Percentiles rank a stretch among this genome's conserved stretches.
phyloP scores from a whole-genome alignment of 192 early-diverging fungal genomes.

The Jimgerdemannia lactiflua region DNA sequence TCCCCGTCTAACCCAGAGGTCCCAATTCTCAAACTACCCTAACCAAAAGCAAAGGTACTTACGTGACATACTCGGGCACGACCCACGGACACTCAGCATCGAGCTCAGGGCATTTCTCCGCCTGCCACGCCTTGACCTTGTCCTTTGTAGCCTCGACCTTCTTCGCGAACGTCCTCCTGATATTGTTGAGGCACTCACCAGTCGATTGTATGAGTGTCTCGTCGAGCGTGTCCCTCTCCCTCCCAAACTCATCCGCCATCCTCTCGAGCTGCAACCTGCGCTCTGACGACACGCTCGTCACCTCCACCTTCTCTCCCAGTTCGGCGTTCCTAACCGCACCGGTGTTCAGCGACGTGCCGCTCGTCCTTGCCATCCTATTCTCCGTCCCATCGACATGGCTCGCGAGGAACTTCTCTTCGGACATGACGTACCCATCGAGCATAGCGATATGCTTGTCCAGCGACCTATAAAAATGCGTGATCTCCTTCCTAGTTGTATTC shows the following conservation, averaged over 20 bases:
- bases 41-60: conserved; percentile 4
- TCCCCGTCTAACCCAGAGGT: too few species aligned
- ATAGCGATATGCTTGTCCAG: conserved; percentile 40
- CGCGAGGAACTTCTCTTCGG: conserved; percentile 26
- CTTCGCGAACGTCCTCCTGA: conserved; percentile 39
- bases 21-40: neutral
- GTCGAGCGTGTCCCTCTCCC: conserved; percentile 13
- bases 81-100: conserved; percentile 35
- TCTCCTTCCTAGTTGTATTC: conserved; percentile 31
- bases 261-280: conserved; percentile 14
- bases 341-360: neutral
- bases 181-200: conserved; percentile 46
- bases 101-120: conserved; percentile 23
- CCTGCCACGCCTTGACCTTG: conserved; percentile 49
- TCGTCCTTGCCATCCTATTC: conserved; percentile 10
- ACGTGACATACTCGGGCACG: conserved; percentile 54
- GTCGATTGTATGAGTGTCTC: conserved; percentile 31
- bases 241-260: conserved; percentile 41
- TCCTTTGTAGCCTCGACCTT: conserved; percentile 33
- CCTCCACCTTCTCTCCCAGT: neutral
- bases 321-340: too few species aligned
- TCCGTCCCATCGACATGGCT: conserved; percentile 7
- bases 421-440: conserved; percentile 35
- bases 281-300: neutral
- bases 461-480: conserved; percentile 44